Evolutionary conservation across 192 early-diverging fungal genomes (phyloP).

Genomic region (Coemansia sp.): DNA sequence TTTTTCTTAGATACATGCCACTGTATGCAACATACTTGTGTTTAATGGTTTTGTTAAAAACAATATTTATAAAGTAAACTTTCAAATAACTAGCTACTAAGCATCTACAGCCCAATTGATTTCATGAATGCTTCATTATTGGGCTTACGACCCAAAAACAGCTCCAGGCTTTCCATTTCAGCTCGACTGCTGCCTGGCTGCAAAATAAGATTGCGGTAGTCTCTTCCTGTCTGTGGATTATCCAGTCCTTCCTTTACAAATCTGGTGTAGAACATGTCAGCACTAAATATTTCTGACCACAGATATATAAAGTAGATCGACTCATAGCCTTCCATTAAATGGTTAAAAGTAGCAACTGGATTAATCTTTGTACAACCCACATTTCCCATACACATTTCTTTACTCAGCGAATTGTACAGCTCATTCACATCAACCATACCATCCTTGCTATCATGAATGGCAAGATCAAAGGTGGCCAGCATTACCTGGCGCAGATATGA

Average conservation of each 20-base stretch:
- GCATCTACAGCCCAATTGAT: too few species aligned
- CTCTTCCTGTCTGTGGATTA: constrained; percentile 54
- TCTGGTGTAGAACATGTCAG: constrained; percentile 67
- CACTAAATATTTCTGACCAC: constrained; percentile 66
- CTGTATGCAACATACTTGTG: too few species aligned
- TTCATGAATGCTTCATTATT: constrained; percentile 19
- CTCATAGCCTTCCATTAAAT: constrained; percentile 62
- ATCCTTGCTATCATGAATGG: constrained; percentile 64
- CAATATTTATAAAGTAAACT: too few species aligned
- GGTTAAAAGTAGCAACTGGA: constrained; percentile 27
- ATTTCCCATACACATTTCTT: constrained; percentile 32
- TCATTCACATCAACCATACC: constrained; percentile 45
- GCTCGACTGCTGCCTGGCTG: constrained; percentile 57
- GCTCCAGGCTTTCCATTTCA: constrained; percentile 58
- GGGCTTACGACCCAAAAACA: constrained; percentile 69
- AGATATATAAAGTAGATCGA: constrained; percentile 64
- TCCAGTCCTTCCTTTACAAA: constrained; percentile 56
- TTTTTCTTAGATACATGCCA: neutral
- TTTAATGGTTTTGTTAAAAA: too few species aligned
- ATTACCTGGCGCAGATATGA: constrained; percentile 57
- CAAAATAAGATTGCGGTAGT: constrained; percentile 66
- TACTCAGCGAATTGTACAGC: constrained; percentile 45
- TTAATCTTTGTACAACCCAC: too few species aligned
- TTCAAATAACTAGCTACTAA: too few species aligned
- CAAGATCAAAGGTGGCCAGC: constrained; percentile 54